phyloP scores from a whole-genome alignment of 176 grass and related monocot species.

The Oryza punctata region DNA sequence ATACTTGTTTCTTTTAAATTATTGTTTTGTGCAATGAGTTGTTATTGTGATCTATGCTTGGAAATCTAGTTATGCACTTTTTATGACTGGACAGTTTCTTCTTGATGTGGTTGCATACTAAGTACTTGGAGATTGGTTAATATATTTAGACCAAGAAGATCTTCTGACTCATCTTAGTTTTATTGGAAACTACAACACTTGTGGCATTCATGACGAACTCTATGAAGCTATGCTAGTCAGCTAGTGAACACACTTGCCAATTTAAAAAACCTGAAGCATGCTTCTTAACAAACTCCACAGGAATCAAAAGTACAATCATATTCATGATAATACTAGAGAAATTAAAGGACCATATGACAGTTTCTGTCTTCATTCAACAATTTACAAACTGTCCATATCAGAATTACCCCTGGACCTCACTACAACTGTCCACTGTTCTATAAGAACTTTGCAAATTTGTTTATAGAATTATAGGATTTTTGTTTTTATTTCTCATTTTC shows the following conservation, averaged over 20 bases:
- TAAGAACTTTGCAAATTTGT: constrained; percentile 4
- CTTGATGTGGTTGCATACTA: background rate
- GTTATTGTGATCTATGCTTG: background rate
- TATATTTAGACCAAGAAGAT: background rate
- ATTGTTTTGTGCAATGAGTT: constrained; percentile 17
- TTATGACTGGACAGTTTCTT: constrained; percentile 3
- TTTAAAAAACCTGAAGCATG: constrained; percentile 4
- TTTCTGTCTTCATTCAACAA: background rate
- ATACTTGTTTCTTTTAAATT: constrained; percentile 8
- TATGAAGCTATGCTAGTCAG: background rate
- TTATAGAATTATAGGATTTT: constrained; percentile 5
- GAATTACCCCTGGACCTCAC: background rate
- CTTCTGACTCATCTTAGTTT: constrained; percentile 26
- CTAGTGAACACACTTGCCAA: background rate
- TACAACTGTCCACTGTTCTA: background rate
- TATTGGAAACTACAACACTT: background rate
- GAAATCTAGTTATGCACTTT: constrained; percentile 18
- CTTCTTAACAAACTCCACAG: background rate
- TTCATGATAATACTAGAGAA: background rate
- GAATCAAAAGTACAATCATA: background rate
- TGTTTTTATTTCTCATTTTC: background rate
- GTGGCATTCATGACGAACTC: background rate
- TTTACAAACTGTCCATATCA: background rate
- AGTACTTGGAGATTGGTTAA: background rate
- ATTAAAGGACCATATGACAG: background rate